Base-by-base conservation (phyloP, 768 basidiomycete species). In the Psilocybe subaeruginosa region DNA sequence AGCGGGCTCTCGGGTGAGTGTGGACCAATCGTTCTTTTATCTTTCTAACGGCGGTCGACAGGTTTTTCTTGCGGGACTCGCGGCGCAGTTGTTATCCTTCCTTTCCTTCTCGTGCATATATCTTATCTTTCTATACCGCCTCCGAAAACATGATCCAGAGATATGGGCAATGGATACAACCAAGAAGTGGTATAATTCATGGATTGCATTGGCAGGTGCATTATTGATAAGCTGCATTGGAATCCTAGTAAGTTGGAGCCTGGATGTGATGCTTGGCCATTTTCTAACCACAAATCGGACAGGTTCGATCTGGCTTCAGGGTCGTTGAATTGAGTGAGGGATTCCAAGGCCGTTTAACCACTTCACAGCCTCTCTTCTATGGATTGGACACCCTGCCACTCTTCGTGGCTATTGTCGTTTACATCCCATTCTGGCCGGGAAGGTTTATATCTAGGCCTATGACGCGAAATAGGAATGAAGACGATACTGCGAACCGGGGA, bases 221-320 rank as follows among this genome's bases (percentile, higher is more conserved):
- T 68, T 90, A 59, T 62, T 74, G 12, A 47, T 88, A 53, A 89
- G 87, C 67, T 88, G 85, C 60, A 63, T 85, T 27, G 86, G 88
- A 8, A 86, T 91, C 61, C 69, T 90, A 59, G 88, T 90, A 59
- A 50, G 84, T 76, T 27, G 8, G 19, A 23, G 16, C 6, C 45
- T 47, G 29, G 17, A 29, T 46, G 45, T 30, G 11, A 27, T 41
- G 17, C 17, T 17, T 59, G 23, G 12, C 17, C 17, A 17, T 23
- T 29, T 30, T 14, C 17, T 17, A 29, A 16, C 41, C 41, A 16
- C 19, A 41, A 16, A 43, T 31, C 58, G 8, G 58, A 19, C 48
- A 88, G 87, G 79, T 89, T 63, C 89, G 90, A 58, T 90, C 86
- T 41, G 71, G 79, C 1, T 92, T 85, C 75, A 75, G 81, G 69